Base-by-base conservation (phyloP, 1,284 basidiomycete species). In the Agroathelia rolfsii region DNA sequence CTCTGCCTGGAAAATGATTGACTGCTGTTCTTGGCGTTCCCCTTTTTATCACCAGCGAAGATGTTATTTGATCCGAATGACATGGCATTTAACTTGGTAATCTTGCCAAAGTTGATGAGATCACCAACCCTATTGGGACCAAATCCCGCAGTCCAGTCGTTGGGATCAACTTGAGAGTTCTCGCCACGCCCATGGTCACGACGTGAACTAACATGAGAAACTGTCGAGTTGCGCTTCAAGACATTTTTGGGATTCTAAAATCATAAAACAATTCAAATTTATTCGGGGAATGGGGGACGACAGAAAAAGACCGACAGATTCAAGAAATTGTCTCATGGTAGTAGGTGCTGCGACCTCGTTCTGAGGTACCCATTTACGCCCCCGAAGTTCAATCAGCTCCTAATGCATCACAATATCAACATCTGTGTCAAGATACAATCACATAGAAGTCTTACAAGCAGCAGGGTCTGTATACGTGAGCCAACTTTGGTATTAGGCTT, bases 291-390 rank as follows among this genome's bases (percentile, higher is more conserved):
- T n/a, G n/a, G n/a, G n/a, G n/a, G n/a, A n/a, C n/a, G n/a, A n/a
- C n/a, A n/a, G n/a, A n/a, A n/a, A 32, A 35, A 24, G 13, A 64
- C 77, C 43, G 55, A 89, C 87, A 34, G 73, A 70, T 56, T 92
- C 83, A 51, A 93, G 90, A 26, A 96, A 74, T 48, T 90, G 80
- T 29, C 89, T 85, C 44, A 95, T 79, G 3, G 90, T 93, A 34
- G 84, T 72, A 11, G 93, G 86, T n/a, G 83, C 85, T 30, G 79
- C 72, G 28, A 80, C 70, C 40, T 66, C 63, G 48, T 79, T 78
- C n/a, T 22, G 24, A 34, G 24, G 14, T n/a, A 20, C n/a, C 43
- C 43, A 45, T 3, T 20, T 29, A 6, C 38, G 40, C 1, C 32
- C 22, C 5, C 43, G 40, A 6, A 35, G 26, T 28, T 45, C 30